Evolutionary conservation across 495 filamentous ascomycete genomes (phyloP), one percentile per base, ranked within the genome.

Genomic region (Talaromyces stipitatus): DNA sequence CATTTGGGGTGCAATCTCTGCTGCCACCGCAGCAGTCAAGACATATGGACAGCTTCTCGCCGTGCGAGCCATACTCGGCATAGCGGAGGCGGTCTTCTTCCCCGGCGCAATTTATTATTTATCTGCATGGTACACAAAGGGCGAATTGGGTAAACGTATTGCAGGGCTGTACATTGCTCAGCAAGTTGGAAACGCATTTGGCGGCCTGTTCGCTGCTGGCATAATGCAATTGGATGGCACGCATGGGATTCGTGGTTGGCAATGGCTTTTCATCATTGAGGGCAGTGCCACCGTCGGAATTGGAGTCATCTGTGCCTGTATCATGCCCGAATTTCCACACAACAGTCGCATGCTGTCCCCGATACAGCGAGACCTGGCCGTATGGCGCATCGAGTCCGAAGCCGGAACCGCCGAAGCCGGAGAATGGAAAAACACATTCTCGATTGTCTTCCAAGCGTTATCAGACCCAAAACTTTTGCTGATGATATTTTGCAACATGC

Each of bases 201-300:
- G 70, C 2, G 76, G 77, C 9, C 64, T 82, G 8, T 74, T 82
- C 56, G 69, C 74, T 20, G 74, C 64, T 2, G 53, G 54, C 14
- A 67, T 71, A 30, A 55, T 63, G 6, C 55, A 61, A 3, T 59
- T 72, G 1, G 67, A 72, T 18, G 69, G 67, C 2, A 62, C 48
- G 5, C 69, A 81, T 28, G 83, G 82, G 27, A 91, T 89, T 58
- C 64, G 67, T 5, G 89, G 88, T 28, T 95, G 90, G 90, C 76
- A 87, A 47, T 95, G 90, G 90, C 76, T 81, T 48, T 81, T 76
- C 75, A 86, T 91, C 60, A 88, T 91, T 53, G 88, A 92, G 67
- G 89, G 89, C 50, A 80, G 68, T 18, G 68, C 72, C 50, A 82
- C 82, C 2, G 74, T 84, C 43, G 71, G 74, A 2, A 66, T 83